These are phyloP conservation scores for Aspergillus niger DNA, from an alignment of 2,329 filamentous ascomycete genomes.

Conservation along the genomic window DNA sequence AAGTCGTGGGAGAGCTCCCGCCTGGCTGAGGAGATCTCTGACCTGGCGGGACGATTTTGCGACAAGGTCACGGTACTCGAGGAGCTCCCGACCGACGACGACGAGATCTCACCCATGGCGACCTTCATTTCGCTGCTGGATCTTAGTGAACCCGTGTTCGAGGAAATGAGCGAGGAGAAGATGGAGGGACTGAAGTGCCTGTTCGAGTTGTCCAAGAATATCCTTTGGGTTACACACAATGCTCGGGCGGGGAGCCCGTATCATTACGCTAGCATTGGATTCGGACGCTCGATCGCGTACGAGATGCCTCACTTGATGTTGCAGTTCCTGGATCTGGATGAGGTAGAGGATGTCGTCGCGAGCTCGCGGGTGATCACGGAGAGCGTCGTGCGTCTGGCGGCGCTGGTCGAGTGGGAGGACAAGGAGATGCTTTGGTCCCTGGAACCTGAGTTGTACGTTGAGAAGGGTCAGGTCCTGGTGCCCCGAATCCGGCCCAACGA, in stretches of 20 bases:
- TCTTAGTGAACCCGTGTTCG: slow-evolving; percentile 3
- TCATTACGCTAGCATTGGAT: not conserved
- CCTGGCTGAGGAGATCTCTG: not conserved
- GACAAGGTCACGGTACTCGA: not conserved
- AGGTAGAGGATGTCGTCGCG: not conserved
- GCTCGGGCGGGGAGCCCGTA: not conserved
- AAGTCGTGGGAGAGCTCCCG: not conserved
- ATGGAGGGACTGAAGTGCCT: not conserved
- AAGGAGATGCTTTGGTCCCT: not conserved
- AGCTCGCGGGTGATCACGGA: not conserved
- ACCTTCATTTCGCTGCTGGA: slow-evolving; percentile 7
- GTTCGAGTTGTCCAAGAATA: not conserved
- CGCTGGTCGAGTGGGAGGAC: not conserved
- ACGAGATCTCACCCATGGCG: not conserved
- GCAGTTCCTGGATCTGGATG: not conserved
- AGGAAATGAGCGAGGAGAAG: not conserved
- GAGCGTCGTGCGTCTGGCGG: not conserved
- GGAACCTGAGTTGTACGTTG: not conserved
- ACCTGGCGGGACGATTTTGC: not conserved
- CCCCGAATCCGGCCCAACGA: not conserved
- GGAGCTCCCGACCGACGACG: not conserved
- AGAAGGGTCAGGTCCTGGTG: not conserved
- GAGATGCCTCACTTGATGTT: not conserved
- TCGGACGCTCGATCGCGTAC: not conserved
- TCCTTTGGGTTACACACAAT: slow-evolving; percentile 7